Percentiles rank a stretch among this genome's conserved stretches.
These are phyloP conservation scores for Leccinum subgranulosum DNA, from an alignment of 768 basidiomycete species.

Conservation along the genomic window DNA sequence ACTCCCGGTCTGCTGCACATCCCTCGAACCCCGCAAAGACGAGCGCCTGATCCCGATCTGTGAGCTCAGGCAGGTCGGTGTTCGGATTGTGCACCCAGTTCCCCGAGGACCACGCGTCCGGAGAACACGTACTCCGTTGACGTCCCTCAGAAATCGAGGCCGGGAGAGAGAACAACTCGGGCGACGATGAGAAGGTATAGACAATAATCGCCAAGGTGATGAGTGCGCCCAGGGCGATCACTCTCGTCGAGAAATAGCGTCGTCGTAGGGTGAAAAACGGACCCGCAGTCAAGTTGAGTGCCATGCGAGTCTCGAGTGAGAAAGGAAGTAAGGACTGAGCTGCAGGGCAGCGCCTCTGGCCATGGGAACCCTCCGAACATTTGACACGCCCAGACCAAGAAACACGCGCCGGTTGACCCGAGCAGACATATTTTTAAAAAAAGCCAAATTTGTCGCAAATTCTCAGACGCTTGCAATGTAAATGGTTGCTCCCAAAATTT, in stretches of 20 bases:
- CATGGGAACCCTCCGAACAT: not conserved
- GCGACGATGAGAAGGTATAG: conserved; percentile 30
- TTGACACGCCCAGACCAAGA: not conserved
- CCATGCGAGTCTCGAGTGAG: not conserved
- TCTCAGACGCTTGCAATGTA: not conserved
- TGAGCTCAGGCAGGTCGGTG: conserved; percentile 35
- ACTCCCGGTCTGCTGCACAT: conserved; percentile 62
- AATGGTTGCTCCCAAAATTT: too few relatives aligned
- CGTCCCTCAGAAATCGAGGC: conserved; percentile 25
- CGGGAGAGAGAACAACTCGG: not conserved
- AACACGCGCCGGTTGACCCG: too few relatives aligned
- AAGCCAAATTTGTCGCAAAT: too few relatives aligned
- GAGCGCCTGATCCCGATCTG: conserved; percentile 41
- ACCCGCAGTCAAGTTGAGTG: not conserved
- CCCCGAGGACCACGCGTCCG: conserved; percentile 35
- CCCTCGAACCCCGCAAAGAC: conserved; percentile 55
- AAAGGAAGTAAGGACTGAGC: not conserved
- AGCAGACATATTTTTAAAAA: too few relatives aligned
- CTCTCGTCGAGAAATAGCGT: conserved; percentile 20
- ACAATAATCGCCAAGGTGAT: conserved; percentile 26
- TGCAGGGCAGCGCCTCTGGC: too few relatives aligned
- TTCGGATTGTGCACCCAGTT: conserved; percentile 42
- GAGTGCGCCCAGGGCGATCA: conserved; percentile 26
- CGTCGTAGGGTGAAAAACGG: conserved; percentile 15
- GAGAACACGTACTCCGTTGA: conserved; percentile 32